Evolutionary conservation across 305 asterid species (phyloP).

Genomic region (Coffea humblotiana): DNA sequence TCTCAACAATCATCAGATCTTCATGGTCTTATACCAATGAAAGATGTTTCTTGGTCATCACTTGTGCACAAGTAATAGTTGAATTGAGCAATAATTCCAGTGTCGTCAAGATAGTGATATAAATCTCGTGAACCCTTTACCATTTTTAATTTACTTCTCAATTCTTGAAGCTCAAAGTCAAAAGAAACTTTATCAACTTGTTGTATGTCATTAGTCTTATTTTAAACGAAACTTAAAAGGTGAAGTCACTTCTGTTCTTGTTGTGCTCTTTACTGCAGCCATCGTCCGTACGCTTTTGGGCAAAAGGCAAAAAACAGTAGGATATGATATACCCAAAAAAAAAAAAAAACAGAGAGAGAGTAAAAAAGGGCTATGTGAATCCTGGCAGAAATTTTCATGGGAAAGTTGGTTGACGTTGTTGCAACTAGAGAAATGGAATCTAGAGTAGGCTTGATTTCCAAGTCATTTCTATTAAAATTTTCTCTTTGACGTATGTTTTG

Average conservation of each 20-base stretch:
- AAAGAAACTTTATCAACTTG: neutral
- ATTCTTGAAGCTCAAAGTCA: too few relatives aligned
- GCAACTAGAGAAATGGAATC: neutral
- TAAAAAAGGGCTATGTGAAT: neutral
- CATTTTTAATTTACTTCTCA: neutral
- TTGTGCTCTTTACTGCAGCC: slow-evolving; percentile 11
- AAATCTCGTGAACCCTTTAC: too few relatives aligned
- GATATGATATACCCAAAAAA: neutral
- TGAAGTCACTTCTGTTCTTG: neutral
- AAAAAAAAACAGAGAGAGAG: neutral
- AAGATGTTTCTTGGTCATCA: neutral
- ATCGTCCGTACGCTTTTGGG: slow-evolving; percentile 19
- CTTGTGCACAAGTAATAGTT: neutral
- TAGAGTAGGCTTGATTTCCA: neutral
- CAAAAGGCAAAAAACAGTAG: slow-evolving; percentile 3
- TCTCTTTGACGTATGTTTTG: neutral
- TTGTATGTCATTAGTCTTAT: neutral
- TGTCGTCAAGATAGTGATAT: too few relatives aligned
- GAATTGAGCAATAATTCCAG: too few relatives aligned
- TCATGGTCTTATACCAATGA: too few relatives aligned
- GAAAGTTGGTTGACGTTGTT: neutral
- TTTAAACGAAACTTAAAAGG: too few relatives aligned
- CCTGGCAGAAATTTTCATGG: neutral
- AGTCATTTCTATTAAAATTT: neutral
- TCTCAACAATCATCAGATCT: neutral